These are phyloP conservation scores for Ogataea glucozyma DNA, from an alignment of 805 yeast genomes.

Conservation along the genomic window DNA sequence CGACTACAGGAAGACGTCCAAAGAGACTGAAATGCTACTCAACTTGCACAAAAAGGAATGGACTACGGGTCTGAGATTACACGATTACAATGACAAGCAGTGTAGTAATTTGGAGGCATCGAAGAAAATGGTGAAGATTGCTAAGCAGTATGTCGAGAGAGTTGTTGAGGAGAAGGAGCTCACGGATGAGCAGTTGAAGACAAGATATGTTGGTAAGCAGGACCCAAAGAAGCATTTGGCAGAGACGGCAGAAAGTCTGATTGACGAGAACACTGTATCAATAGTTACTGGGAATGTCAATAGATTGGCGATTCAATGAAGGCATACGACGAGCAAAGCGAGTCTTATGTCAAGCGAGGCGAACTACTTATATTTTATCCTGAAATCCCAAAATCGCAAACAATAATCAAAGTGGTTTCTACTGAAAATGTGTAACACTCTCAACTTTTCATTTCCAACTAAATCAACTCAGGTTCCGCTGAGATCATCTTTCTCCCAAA, in stretches of 20 bases:
- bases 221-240: slow-evolving; percentile 97
- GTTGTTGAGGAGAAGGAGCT: slow-evolving; percentile 91
- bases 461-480: no score
- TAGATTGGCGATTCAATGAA: slow-evolving; percentile 83
- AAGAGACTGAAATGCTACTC: slow-evolving; percentile 90
- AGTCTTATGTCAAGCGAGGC: not conserved
- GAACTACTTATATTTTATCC: no score
- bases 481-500: slow-evolving; percentile 58
- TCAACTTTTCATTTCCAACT: not conserved
- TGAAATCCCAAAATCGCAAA: no score
- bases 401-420: not conserved
- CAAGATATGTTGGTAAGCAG: slow-evolving; percentile 96
- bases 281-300: slow-evolving; percentile 88
- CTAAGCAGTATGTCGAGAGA: slow-evolving; percentile 84
- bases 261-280: slow-evolving; percentile 89
- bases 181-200: slow-evolving; percentile 83
- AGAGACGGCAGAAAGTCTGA: slow-evolving; percentile 80
- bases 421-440: not conserved
- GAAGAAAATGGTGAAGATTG: slow-evolving; percentile 81
- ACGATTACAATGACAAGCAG: slow-evolving; percentile 77
- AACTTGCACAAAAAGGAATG: slow-evolving; percentile 94
- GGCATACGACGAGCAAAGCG: slow-evolving; percentile 1
- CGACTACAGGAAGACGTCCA: slow-evolving; percentile 87
- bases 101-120: slow-evolving; percentile 71
- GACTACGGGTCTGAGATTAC: slow-evolving; percentile 86